phyloP scores from a whole-genome alignment of 179 eudicot genomes.

The Spergularia azorica region DNA sequence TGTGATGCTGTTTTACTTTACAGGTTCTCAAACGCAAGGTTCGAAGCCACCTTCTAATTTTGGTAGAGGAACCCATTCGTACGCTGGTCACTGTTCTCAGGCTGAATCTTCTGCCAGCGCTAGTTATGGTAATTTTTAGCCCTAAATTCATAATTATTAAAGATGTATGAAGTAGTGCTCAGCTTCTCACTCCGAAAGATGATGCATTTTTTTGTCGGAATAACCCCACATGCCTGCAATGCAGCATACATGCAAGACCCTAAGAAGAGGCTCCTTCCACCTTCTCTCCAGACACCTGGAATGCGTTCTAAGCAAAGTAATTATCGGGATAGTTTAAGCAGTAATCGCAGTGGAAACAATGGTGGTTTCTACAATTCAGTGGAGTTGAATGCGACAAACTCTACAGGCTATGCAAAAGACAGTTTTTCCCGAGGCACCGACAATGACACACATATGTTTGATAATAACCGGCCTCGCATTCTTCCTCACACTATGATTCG shows the following conservation, averaged over 20 bases:
- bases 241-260: slow-evolving; percentile 36
- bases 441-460: slow-evolving; percentile 39
- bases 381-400: slow-evolving; percentile 30
- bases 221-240: slow-evolving; percentile 25
- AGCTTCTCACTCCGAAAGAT: slow-evolving; percentile 11
- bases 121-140: slow-evolving; percentile 34
- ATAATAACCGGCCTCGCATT: slow-evolving; percentile 46
- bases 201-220: slow-evolving; percentile 10
- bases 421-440: slow-evolving; percentile 35
- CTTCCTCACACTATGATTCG: slow-evolving; percentile 65
- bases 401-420: slow-evolving; percentile 35
- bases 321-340: slow-evolving; percentile 41
- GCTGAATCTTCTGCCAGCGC: slow-evolving; percentile 35
- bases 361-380: slow-evolving; percentile 36
- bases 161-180: slow-evolving; percentile 28
- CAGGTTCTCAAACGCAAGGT: slow-evolving; percentile 36
- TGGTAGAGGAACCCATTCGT: slow-evolving; percentile 40
- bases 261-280: slow-evolving; percentile 60
- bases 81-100: slow-evolving; percentile 25
- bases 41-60: slow-evolving; percentile 33
- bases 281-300: slow-evolving; percentile 45
- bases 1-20: slow-evolving; percentile 22
- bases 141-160: slow-evolving; percentile 20
- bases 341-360: slow-evolving; percentile 44
- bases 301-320: slow-evolving; percentile 32